Base-by-base conservation (phyloP, 768 basidiomycete genomes). In the Auriculariales sp. region DNA sequence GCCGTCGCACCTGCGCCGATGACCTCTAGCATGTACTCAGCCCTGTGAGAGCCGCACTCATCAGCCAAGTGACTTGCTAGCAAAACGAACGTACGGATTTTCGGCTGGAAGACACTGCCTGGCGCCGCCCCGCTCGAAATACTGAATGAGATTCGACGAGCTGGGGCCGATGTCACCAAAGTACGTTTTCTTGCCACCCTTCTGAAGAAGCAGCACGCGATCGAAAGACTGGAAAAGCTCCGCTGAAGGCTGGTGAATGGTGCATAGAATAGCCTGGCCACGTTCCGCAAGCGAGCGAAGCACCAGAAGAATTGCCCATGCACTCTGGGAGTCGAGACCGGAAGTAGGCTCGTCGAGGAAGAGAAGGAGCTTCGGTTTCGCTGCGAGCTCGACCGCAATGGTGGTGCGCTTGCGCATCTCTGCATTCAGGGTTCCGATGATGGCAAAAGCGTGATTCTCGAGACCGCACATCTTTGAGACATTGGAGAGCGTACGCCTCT, bases 201-300 rank as follows among this genome's bases (percentile, higher is more conserved):
- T 77, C 39, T 78, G 73, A 3, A 94, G 70, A 0, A 94, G 71
- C 7, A 93, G 67, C 1, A 94, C 66, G 28, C 81, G 66, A 57
- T 93, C 90, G 54, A 92, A 92, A 32, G 74, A 75, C 57, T 85
- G 77, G 69, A 91, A 93, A 24, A 91, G 67, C 58, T 90, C 79
- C 2, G 84, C 84, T 24, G 87, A 90, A 2, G 72, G 71, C 49
- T 68, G 67, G 54, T 67, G 66, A 50, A 70, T 67, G 70, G 86
- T 93, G 79, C 89, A 92, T n/a, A 93, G 68, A 55, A 93, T 90
- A 28, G 87, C 83, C 59, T 90, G 89, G 1, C 90, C 90, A 53
- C 74, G 77, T 52, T 83, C 74, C 6, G 88, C 86, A 27, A 92
- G 75, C 42, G 78, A 72, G 9, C 81, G 71, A 35, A 92, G 67